Conservation (phyloP, 805 yeast genomes). For the Saccharomycopsis babjevae region DNA sequence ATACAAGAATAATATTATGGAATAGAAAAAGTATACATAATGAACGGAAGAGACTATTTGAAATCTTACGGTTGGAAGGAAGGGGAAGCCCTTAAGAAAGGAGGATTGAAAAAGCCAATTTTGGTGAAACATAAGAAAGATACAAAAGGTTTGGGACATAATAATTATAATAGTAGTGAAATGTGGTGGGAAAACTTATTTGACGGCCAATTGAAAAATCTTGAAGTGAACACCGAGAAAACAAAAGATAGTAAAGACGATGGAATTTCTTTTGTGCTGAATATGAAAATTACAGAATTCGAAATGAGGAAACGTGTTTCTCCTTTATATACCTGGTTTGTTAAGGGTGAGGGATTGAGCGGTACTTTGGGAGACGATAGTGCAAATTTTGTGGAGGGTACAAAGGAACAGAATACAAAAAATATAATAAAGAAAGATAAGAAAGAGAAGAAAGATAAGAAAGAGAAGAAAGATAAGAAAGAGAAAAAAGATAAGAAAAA, state of each 20-base stretch:
- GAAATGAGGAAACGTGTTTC: conserved; percentile 44
- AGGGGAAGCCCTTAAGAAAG: conserved; percentile 74
- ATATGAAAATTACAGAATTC: conserved; percentile 36
- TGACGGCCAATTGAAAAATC: conserved; percentile 79
- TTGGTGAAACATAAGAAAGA: conserved; percentile 86
- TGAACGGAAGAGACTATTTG: conserved; percentile 71
- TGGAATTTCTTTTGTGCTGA: conserved; percentile 45
- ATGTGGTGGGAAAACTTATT: conserved; percentile 97
- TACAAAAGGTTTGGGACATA: conserved; percentile 80
- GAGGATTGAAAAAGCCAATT: conserved; percentile 78
- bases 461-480: conserved; percentile 26
- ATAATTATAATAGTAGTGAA: conserved; percentile 57
- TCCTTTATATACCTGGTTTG: conserved; percentile 79
- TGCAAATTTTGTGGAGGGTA: conserved; percentile 16
- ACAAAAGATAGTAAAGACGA: conserved; percentile 20
- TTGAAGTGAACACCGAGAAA: conserved; percentile 40
- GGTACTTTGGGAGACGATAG: conserved; percentile 45
- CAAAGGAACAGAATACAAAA: conserved; percentile 8
- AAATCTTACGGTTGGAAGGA: conserved; percentile 83
- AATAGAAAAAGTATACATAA: conserved; percentile 22
- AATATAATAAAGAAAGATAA: conserved; percentile 12
- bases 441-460: conserved; percentile 22
- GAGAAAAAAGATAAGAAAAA: conserved; percentile 21
- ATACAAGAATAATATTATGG: background rate
- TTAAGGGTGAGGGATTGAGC: conserved; percentile 70